phyloP scores from a whole-genome alignment of 768 basidiomycete genomes.

The Lactarius sp. region DNA sequence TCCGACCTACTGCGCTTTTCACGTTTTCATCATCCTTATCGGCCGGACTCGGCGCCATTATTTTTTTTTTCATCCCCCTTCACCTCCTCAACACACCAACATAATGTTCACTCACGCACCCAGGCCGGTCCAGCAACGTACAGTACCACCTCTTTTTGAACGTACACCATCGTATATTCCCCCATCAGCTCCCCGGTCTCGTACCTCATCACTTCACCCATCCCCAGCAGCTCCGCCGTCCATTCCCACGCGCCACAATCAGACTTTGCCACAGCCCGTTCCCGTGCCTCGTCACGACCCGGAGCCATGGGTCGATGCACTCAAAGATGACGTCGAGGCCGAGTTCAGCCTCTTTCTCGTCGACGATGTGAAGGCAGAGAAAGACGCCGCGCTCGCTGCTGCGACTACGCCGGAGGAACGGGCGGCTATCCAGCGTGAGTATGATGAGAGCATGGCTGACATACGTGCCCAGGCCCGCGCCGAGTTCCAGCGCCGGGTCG shows the following conservation, averaged over 20 bases:
- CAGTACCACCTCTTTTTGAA: constrained; percentile 1
- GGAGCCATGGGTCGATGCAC: constrained; percentile 22
- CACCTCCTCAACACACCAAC: not conserved
- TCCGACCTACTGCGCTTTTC: constrained; percentile 1
- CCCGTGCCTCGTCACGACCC: constrained; percentile 7
- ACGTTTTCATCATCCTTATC: constrained; percentile 12
- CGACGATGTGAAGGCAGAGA: constrained; percentile 17
- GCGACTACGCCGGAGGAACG: constrained; percentile 8
- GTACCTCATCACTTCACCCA: constrained; percentile 12
- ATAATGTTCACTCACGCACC: constrained; percentile 18
- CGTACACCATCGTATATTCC: constrained; percentile 11
- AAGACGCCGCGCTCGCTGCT: constrained; percentile 10
- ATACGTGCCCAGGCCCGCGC: constrained; percentile 18
- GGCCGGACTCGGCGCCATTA: constrained; percentile 6
- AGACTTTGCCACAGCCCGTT: not conserved
- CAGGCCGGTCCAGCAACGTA: constrained; percentile 20
- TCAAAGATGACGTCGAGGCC: constrained; percentile 21
- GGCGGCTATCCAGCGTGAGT: constrained; percentile 14
- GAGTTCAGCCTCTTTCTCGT: constrained; percentile 20
- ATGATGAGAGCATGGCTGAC: constrained; percentile 20
- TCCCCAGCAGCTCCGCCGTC: not conserved
- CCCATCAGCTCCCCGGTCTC: constrained; percentile 4
- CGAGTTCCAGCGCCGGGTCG: constrained; percentile 22
- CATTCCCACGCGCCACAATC: constrained; percentile 19
- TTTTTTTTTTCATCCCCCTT: not conserved